Percentiles rank a stretch among this genome's conserved stretches.
These are phyloP conservation scores for Backusella parvicylindrica DNA, from an alignment of 192 early-diverging fungal genomes.

Conservation along the genomic window DNA sequence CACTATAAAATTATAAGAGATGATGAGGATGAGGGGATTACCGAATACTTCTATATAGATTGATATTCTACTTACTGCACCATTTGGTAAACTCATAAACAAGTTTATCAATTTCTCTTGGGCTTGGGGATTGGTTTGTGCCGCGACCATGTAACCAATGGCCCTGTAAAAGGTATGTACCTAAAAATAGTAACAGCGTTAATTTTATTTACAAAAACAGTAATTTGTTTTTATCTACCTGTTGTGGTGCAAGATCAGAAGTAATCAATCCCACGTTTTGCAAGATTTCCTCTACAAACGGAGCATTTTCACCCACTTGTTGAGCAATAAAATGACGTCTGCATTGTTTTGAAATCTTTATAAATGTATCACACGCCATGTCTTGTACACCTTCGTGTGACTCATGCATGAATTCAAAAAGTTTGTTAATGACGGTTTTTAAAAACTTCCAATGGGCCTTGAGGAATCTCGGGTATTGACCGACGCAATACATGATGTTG, in stretches of 20 bases:
- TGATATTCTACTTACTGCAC: conserved; percentile 55
- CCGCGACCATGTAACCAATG: conserved; percentile 97
- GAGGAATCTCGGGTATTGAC: conserved; percentile 98
- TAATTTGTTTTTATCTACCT: conserved; percentile 33
- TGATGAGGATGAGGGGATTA: too few species aligned
- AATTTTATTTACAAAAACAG: background rate
- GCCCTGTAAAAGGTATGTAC: conserved; percentile 99
- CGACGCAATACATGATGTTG: conserved; percentile 99
- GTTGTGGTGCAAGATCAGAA: conserved; percentile 82
- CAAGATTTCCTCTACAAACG: conserved; percentile 98
- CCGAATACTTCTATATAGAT: too few species aligned
- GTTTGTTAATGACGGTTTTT: conserved; percentile 99
- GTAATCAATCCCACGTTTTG: conserved; percentile 77
- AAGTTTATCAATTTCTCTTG: conserved; percentile 82
- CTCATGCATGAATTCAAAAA: conserved; percentile 99
- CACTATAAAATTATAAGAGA: conserved; percentile 44
- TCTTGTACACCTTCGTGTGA: conserved; percentile 98
- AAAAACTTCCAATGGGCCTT: conserved; percentile 99
- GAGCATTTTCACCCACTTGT: conserved; percentile 80
- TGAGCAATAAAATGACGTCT: conserved; percentile 92
- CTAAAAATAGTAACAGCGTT: background rate
- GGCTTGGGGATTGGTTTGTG: conserved; percentile 71
- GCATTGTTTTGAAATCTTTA: conserved; percentile 99
- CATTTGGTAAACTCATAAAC: conserved; percentile 90
- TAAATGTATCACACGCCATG: conserved; percentile 99